Evolutionary conservation across 345 rosid species (phyloP).

Genomic region (Aegle marmelos): DNA sequence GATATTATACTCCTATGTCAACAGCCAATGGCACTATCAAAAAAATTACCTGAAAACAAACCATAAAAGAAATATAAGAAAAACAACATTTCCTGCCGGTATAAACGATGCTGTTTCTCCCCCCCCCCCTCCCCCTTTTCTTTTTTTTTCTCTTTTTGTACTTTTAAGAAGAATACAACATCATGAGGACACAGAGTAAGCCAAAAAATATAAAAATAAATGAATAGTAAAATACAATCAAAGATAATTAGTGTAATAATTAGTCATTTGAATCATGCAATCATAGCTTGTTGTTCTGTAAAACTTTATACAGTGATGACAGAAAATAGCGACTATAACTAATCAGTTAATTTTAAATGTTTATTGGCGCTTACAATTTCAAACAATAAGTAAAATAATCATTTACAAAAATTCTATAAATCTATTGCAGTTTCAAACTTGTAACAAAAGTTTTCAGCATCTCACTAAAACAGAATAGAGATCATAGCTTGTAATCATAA

Average conservation of each 20-base stretch:
- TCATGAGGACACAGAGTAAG: background rate
- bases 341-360: background rate
- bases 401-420: background rate
- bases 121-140: too few species aligned
- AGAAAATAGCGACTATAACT: background rate
- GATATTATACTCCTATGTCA: background rate
- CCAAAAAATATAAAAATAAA: background rate
- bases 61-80: background rate
- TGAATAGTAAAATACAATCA: background rate
- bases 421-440: background rate
- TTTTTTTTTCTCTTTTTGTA: too few species aligned
- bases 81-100: background rate
- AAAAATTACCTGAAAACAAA: background rate
- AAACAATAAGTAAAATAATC: background rate
- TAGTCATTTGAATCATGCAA: background rate
- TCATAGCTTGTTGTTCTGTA: background rate
- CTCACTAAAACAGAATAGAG: background rate
- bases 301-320: background rate
- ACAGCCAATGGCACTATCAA: slow-evolving; percentile 1
- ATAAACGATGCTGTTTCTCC: background rate
- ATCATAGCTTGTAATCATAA: background rate
- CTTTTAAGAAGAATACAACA: background rate
- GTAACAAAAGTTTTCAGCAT: background rate
- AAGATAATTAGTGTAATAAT: too few species aligned
- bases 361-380: background rate